These are phyloP conservation scores for Astrephomene gubernaculifera DNA, from an alignment of 139 green algal genomes.

Conservation along the genomic window DNA sequence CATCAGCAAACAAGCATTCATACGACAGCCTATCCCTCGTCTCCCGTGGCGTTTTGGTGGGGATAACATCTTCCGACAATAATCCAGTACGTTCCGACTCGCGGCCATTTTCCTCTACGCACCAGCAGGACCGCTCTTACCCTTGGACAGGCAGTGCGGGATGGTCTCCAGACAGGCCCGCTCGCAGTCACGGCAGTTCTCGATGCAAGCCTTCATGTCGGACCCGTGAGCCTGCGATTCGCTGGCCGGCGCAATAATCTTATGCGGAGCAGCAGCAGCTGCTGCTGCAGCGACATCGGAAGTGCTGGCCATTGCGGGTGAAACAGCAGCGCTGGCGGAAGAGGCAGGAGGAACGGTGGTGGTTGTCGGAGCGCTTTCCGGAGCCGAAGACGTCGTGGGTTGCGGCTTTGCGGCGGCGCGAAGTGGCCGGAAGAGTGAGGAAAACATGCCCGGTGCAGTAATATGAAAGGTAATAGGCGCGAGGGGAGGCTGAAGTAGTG, in stretches of 20 bases:
- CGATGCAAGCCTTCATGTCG: not conserved
- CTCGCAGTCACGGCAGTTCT: constrained; percentile 1
- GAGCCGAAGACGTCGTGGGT: not conserved
- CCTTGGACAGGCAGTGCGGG: constrained; percentile 26
- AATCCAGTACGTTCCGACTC: no score
- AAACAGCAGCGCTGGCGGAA: no score
- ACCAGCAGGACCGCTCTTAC: not conserved
- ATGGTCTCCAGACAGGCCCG: constrained; percentile 5
- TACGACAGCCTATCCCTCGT: no score
- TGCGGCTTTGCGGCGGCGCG: not conserved
- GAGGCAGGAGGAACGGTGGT: not conserved
- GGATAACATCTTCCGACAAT: no score
- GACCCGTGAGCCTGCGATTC: not conserved
- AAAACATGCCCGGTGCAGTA: not conserved
- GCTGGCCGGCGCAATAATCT: not conserved
- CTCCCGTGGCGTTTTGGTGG: no score
- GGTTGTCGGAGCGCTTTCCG: not conserved
- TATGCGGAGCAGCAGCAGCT: not conserved
- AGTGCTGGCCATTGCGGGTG: not conserved
- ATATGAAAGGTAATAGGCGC: no score
- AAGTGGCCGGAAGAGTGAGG: not conserved
- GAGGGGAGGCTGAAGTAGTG: no score
- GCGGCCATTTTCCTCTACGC: no score
- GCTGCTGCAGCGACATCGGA: not conserved
- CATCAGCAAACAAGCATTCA: no score